Evolutionary conservation across 345 rosid genomes (phyloP).

Genomic region (Arabidopsis arenosa): DNA sequence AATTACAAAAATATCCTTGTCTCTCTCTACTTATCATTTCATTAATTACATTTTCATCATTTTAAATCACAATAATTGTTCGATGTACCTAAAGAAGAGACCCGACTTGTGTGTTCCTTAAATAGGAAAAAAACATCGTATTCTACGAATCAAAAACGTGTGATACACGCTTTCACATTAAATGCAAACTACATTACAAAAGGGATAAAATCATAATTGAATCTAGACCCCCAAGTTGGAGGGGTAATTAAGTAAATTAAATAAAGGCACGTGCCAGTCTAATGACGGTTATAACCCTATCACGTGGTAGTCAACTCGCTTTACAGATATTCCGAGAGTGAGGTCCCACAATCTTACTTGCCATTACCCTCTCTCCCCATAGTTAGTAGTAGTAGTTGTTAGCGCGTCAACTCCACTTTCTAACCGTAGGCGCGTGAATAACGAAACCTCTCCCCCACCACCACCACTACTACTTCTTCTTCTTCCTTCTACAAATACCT

Average conservation of each 20-base stretch:
- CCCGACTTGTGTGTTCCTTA: constrained; percentile 14
- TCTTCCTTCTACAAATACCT: constrained; percentile 50
- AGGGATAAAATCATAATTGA: neutral
- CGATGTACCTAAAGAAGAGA: constrained; percentile 19
- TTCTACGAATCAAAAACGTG: constrained; percentile 25
- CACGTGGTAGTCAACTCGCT: constrained; percentile 39
- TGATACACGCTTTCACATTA: constrained; percentile 32
- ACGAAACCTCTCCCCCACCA: constrained; percentile 25
- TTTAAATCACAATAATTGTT: constrained; percentile 3
- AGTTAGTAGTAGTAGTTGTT: too few species aligned
- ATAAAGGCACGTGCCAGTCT: constrained; percentile 2
- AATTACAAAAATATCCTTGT: constrained; percentile 11
- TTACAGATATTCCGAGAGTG: constrained; percentile 28
- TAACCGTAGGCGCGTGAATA: constrained; percentile 34
- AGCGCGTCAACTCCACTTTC: constrained; percentile 30
- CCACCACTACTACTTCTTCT: constrained; percentile 22
- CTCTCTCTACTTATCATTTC: neutral
- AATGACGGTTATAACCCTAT: constrained; percentile 20
- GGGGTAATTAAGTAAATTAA: constrained; percentile 11
- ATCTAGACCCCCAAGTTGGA: neutral
- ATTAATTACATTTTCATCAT: neutral
- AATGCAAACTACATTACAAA: constrained; percentile 5
- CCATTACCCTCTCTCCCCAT: neutral
- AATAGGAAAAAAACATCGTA: neutral
- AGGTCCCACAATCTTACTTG: neutral